These are phyloP conservation scores for Xerophyta viscosa DNA, from an alignment of 106 monocot species.

Conservation along the genomic window DNA sequence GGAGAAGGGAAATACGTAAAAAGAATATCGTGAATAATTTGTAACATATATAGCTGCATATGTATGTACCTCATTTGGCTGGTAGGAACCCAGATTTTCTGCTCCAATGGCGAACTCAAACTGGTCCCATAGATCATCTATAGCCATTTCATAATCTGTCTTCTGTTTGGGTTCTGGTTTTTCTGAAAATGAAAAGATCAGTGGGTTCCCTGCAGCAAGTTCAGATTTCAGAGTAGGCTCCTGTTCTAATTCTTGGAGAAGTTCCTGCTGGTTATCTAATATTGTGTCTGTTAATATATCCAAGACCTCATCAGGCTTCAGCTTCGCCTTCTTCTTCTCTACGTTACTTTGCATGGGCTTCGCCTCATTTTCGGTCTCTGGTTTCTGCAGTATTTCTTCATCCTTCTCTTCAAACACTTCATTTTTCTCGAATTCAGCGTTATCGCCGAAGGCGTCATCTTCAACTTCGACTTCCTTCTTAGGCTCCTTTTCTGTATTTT, in stretches of 20 bases:
- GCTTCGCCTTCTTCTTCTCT: too few species aligned
- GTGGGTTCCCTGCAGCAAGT: background rate
- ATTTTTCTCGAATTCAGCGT: too few species aligned
- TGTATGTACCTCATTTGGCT: constrained; percentile 28
- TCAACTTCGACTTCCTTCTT: constrained; percentile 1
- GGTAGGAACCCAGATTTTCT: constrained; percentile 27
- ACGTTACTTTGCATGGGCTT: too few species aligned
- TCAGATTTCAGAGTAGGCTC: background rate
- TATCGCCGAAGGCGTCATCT: too few species aligned
- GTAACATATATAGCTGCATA: background rate
- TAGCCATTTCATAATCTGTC: constrained; percentile 17
- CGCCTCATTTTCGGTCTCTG: too few species aligned
- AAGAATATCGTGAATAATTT: background rate
- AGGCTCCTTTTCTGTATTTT: background rate
- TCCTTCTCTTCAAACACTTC: background rate
- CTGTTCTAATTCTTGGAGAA: constrained; percentile 1
- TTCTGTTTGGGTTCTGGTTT: background rate
- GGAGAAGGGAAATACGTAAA: background rate
- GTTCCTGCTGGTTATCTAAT: constrained; percentile 2
- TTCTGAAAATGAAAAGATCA: background rate
- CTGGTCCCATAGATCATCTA: constrained; percentile 44
- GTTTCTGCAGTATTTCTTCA: constrained; percentile 2
- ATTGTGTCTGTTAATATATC: constrained; percentile 25
- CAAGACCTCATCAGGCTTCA: constrained; percentile 11
- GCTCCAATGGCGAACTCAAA: constrained; percentile 35